Evolutionary conservation across 441 rosid genomes (phyloP), one percentile per base, ranked within the genome.

Genomic region (Arabidopsis hybrid): DNA sequence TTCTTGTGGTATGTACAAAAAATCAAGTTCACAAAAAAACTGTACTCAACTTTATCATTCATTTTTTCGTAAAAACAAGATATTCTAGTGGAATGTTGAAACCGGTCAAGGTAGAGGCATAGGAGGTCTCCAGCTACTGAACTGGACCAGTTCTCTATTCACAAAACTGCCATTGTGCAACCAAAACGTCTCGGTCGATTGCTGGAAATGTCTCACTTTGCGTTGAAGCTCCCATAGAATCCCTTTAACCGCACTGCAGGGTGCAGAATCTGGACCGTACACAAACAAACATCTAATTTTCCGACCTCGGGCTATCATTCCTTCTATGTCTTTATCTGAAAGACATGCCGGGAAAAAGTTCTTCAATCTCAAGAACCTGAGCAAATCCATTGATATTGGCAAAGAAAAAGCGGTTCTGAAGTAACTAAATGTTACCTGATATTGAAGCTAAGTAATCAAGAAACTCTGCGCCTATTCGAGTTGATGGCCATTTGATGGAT

Each of bases 401-500:
- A 47, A 52, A 31, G 34, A 39, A 49, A 61, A 32, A 5, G 12
- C 4, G 14, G 53, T 39, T 16, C 16, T 42, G 8, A 34, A 12
- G 8, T 4, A 57, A 42, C 31, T 50, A 47, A 76, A 57, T 39
- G n/a, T 60, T 34, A 88, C 99, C 99, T 78, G 95, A 83, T 83
- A 92, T 89, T 52, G 99, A 88, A 73, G 89, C 92, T 32, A 95
- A 82, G 80, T 91, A 95, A 53, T 86, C 89, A 84, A 95, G 79
- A 63, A 95, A 88, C 79, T 91, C 86, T 2, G 86, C 75, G 61
- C 98, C 90, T 72, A 89, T 87, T 61, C 77, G 86, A 65, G 83
- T 78, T 7, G 92, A 91, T 76, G 99, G 99, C 96, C 97, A 95
- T 80, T 91, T 95, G 79, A 95, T 95, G 66, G 99, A 91, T 73